Conservation (phyloP, 352 stramenopile genomes). For the Globisporangium sylvaticum region DNA sequence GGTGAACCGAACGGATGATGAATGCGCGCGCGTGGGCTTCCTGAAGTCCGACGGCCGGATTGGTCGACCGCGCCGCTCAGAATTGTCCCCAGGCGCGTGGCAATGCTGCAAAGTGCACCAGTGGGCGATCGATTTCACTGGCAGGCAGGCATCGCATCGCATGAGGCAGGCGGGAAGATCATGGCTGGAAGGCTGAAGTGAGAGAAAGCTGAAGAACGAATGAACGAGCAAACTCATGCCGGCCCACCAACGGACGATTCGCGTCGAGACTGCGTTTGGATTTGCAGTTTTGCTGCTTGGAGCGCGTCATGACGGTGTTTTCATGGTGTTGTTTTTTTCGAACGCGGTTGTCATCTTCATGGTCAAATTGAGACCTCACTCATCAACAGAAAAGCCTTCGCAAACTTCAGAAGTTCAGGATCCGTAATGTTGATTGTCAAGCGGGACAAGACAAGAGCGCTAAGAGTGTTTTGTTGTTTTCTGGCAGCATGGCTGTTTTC, state of each 20-base stretch:
- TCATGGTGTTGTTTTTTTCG: conserved; percentile 4
- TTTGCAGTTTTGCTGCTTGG: conserved; percentile 1
- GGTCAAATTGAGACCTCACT: background rate
- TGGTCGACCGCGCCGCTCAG: background rate
- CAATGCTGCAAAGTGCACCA: conserved; percentile 1
- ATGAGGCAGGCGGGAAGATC: background rate
- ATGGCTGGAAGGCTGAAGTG: conserved; percentile 4
- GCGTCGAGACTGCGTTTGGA: too few relatives aligned
- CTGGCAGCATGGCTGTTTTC: too few relatives aligned
- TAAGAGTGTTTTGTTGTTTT: background rate
- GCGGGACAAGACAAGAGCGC: background rate
- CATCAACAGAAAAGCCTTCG: background rate
- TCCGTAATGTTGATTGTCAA: background rate
- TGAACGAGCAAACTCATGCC: too few relatives aligned
- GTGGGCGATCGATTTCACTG: background rate
- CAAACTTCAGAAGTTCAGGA: background rate
- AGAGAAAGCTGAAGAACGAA: background rate
- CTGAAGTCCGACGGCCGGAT: background rate
- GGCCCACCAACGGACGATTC: too few relatives aligned
- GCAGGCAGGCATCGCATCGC: background rate
- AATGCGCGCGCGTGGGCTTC: background rate
- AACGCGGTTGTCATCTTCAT: conserved; percentile 2
- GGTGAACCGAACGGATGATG: background rate
- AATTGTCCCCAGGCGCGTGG: background rate
- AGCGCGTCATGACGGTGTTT: background rate